phyloP scores from a whole-genome alignment of 768 basidiomycete genomes.

The Termitomyces sp. region DNA sequence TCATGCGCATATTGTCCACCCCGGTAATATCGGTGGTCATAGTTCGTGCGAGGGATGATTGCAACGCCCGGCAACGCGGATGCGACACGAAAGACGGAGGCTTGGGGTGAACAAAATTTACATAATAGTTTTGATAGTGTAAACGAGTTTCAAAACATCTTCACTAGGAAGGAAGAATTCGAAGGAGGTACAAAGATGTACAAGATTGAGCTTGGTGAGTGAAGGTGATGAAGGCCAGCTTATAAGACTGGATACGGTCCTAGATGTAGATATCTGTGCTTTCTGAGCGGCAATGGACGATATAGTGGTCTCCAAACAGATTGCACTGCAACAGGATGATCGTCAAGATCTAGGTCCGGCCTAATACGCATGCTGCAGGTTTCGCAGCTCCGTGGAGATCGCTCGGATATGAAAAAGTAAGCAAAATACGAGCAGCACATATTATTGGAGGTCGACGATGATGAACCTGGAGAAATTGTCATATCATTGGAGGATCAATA shows the following conservation, averaged over 20 bases:
- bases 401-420: background rate
- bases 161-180: slow-evolving; percentile 20
- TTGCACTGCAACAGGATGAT: slow-evolving; percentile 7
- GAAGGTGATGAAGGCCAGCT: slow-evolving; percentile 25
- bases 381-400: background rate
- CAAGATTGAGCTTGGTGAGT: slow-evolving; percentile 28
- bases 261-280: background rate
- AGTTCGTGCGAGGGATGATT: slow-evolving; percentile 20
- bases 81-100: slow-evolving; percentile 17
- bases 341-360: background rate
- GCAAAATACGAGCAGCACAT: background rate
- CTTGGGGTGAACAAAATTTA: slow-evolving; percentile 19
- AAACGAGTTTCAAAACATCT: slow-evolving; percentile 6
- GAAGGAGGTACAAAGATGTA: slow-evolving; percentile 17
- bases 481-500: background rate
- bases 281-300: slow-evolving; percentile 9
- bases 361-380: background rate
- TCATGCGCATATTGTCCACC: slow-evolving; percentile 16
- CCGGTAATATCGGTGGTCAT: slow-evolving; percentile 17
- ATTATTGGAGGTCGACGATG: background rate
- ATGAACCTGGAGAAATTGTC: no score
- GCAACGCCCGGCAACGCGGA: slow-evolving; percentile 21
- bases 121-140: slow-evolving; percentile 15
- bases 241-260: slow-evolving; percentile 8
- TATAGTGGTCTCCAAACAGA: slow-evolving; percentile 8